Conservation (phyloP, 2,329 filamentous ascomycete species). For the Alternaria novae-zelandiae region DNA sequence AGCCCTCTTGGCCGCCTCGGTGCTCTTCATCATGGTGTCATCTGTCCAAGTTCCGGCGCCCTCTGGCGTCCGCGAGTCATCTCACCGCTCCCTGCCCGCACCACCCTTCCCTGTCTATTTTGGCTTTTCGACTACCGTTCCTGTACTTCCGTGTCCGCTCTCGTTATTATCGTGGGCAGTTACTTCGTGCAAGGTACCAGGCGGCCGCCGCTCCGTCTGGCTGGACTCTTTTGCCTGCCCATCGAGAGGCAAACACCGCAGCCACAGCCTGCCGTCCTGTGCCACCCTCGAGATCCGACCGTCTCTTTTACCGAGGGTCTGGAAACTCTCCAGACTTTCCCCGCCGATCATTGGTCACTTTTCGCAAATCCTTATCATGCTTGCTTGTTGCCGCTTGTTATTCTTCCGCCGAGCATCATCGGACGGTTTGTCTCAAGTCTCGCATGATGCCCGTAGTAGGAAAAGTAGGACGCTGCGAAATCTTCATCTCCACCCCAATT, state of each 20-base stretch:
- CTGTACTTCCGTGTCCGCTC: constrained; percentile 32
- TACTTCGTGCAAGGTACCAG: constrained; percentile 36
- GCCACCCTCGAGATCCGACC: constrained; percentile 28
- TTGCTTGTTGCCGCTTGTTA: constrained; percentile 7
- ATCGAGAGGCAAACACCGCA: constrained; percentile 37
- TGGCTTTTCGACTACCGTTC: constrained; percentile 13
- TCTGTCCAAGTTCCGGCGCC: constrained; percentile 40
- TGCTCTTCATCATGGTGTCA: constrained; percentile 38
- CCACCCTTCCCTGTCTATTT: constrained; percentile 32
- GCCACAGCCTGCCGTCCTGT: constrained; percentile 35
- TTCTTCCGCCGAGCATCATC: constrained; percentile 15
- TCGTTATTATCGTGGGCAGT: constrained; percentile 42
- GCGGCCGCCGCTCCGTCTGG: constrained; percentile 25
- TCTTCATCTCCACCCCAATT: constrained; percentile 6
- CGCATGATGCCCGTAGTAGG: constrained; percentile 22
- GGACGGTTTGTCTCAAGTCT: constrained; percentile 23
- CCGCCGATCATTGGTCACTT: constrained; percentile 23
- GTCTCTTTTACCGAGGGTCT: constrained; percentile 24
- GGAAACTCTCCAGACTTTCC: constrained; percentile 16
- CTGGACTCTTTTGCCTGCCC: constrained; percentile 30
- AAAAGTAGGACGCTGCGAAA: constrained; percentile 21
- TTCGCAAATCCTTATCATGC: constrained; percentile 10
- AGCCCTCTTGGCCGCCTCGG: constrained; percentile 25
- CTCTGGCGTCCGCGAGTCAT: constrained; percentile 43
- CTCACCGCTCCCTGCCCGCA: constrained; percentile 40